Base-by-base conservation (phyloP, 2,329 filamentous ascomycete species). In the Gliomastix tumulicola region DNA sequence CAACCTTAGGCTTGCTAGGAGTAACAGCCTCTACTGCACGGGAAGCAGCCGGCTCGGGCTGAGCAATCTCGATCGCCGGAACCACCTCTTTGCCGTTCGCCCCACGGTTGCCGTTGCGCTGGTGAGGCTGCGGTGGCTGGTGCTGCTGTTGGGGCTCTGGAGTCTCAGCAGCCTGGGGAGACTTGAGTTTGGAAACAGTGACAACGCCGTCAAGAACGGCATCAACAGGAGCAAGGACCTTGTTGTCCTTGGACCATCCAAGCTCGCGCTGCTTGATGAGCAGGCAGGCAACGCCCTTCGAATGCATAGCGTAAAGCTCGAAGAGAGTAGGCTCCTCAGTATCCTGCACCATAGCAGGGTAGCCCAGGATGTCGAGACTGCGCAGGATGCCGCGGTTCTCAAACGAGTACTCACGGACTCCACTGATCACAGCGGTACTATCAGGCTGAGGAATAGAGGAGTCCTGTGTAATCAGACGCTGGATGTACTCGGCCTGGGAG, bases 271-370 rank as follows among this genome's bases (percentile, higher is more conserved):
- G 87, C 57, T 84, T 90, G 56, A 98, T 79, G 44, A 80, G 81
- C 36, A 97, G 59, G 50, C 86, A 90, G 15, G 89, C 89, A n/a
- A 97, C 88, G 42, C 92, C 92, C 64, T 88, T 94, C 10, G 92
- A 96, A 60, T 98, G 90, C 83, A 96, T 94, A 21, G 88, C 84
- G 56, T 98, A 98, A 9, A 98, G 72, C 65, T 98, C 92, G 52
- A 98, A 97, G 12, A 96, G 65, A 0, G 82, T 79, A 13, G 78
- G 77, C 44, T 92, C 84, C 17, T 83, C 80, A 18, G 69, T 69
- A 27, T 76, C 74, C 41, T 78, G 70, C 7, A 71, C 63, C 43
- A 78, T 74, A 38, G 82, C 76, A 22, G 84, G 79, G 48, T 73
- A 81, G 50, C 82, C 79, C 19, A 97, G 74, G 52, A 98, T 87